A percentile compares a stretch with the other conserved stretches of the same genome.
phyloP scores from a whole-genome alignment of 139 green algal genomes.

The Zygnema circumcarinatum region DNA sequence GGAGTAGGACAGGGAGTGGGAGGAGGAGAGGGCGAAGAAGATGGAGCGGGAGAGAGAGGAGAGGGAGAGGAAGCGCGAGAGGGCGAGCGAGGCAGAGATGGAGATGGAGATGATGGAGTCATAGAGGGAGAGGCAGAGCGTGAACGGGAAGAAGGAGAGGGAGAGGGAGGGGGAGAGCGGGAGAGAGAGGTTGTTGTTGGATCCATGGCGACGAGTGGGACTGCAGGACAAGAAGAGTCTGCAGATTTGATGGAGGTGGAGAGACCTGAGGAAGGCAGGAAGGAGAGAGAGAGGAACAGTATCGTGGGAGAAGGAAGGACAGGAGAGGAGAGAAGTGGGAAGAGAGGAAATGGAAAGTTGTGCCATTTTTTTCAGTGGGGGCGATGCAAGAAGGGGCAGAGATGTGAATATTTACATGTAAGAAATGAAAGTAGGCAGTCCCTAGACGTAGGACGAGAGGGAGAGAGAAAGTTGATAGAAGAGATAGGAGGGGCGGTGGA shows the following conservation, averaged over 20 bases:
- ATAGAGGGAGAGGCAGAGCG: not conserved
- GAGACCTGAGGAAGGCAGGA: not conserved
- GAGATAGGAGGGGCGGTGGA: not conserved
- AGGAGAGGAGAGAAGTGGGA: not conserved
- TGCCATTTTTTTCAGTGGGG: slow-evolving; percentile 47
- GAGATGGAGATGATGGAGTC: not conserved
- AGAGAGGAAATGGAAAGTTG: not conserved
- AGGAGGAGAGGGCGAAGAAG: not conserved
- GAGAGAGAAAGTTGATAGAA: not conserved
- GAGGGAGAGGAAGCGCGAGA: not conserved
- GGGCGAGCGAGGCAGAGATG: not conserved
- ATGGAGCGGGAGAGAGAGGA: not conserved
- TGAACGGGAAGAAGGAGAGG: not conserved
- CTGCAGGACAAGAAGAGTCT: too few relatives aligned
- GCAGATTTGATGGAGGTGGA: too few relatives aligned
- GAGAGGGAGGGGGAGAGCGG: not conserved
- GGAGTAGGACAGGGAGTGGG: not conserved
- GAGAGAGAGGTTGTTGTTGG: too few relatives aligned
- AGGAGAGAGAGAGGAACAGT: not conserved
- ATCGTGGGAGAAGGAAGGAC: not conserved
- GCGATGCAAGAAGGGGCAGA: slow-evolving; percentile 39
- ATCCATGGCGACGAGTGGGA: too few relatives aligned
- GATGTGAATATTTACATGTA: slow-evolving; percentile 35
- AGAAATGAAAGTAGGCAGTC: not conserved
- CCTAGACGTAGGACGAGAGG: slow-evolving; percentile 1